Evolutionary conservation across 768 basidiomycete genomes (phyloP).

Genomic region (Dioszegia aurantiaca): DNA sequence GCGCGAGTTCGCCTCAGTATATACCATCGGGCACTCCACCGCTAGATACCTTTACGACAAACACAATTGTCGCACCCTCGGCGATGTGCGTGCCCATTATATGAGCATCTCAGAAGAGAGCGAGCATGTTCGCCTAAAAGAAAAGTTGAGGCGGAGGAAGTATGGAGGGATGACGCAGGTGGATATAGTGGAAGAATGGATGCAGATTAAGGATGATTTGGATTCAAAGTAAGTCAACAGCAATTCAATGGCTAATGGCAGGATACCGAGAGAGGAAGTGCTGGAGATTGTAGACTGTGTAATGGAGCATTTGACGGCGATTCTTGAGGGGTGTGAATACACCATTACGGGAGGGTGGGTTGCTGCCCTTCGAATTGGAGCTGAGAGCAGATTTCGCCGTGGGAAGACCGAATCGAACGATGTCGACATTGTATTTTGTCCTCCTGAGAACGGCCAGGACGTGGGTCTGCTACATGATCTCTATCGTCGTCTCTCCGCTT

Average conservation of each 20-base stretch:
- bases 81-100: constrained; percentile 57
- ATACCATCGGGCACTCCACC: constrained; percentile 46
- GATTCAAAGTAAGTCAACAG: constrained; percentile 40
- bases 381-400: constrained; percentile 67
- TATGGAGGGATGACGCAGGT: constrained; percentile 48
- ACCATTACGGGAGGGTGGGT: constrained; percentile 79
- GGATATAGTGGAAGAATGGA: constrained; percentile 51
- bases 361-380: background rate
- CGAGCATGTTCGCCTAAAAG: constrained; percentile 58
- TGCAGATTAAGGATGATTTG: constrained; percentile 46
- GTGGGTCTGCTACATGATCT: constrained; percentile 65
- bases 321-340: constrained; percentile 67
- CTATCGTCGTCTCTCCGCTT: constrained; percentile 51
- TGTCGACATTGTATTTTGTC: constrained; percentile 84
- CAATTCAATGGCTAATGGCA: constrained; percentile 33
- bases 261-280: constrained; percentile 68
- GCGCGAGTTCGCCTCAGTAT: constrained; percentile 44
- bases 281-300: constrained; percentile 71
- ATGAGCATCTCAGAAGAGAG: constrained; percentile 28
- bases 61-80: constrained; percentile 58
- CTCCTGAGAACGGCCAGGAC: constrained; percentile 59
- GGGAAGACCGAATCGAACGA: constrained; percentile 80
- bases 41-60: constrained; percentile 46
- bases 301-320: constrained; percentile 62
- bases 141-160: constrained; percentile 44